phyloP scores from a whole-genome alignment of 1,284 basidiomycete genomes.

The Rhodotorula sp. region DNA sequence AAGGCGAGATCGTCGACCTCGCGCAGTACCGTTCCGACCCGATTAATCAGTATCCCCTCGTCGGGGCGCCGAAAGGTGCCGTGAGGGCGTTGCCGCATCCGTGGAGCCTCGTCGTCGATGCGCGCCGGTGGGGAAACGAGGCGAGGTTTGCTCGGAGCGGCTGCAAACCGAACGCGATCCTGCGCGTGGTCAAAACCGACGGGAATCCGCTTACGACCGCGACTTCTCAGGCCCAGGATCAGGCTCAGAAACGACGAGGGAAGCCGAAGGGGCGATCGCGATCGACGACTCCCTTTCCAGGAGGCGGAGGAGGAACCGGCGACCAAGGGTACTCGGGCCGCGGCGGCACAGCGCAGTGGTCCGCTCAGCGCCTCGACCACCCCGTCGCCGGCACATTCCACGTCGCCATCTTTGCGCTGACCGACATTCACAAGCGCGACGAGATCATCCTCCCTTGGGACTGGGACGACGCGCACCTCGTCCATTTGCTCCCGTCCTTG shows the following conservation, averaged over 20 bases:
- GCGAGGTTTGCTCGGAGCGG: constrained; percentile 75
- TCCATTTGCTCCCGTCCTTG: constrained; percentile 67
- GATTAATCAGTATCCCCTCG: constrained; percentile 56
- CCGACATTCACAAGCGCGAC: constrained; percentile 73
- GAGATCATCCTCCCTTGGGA: constrained; percentile 93
- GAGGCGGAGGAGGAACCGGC: neutral
- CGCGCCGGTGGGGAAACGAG: constrained; percentile 71
- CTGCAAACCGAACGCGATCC: constrained; percentile 83
- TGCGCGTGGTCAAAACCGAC: constrained; percentile 69
- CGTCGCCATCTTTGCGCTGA: constrained; percentile 80
- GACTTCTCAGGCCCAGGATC: neutral
- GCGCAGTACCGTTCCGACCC: constrained; percentile 51
- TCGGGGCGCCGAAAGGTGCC: constrained; percentile 60
- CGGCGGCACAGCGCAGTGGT: constrained; percentile 12
- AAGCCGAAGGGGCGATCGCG: neutral
- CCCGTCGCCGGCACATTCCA: constrained; percentile 55
- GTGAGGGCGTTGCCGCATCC: constrained; percentile 80
- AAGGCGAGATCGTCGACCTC: constrained; percentile 49
- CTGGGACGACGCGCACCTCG: constrained; percentile 88
- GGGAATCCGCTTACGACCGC: neutral
- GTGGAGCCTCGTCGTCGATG: constrained; percentile 76
- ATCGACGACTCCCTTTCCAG: neutral
- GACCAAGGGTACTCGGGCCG: too few relatives aligned
- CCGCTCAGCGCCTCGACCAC: constrained; percentile 35
- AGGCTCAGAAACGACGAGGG: constrained; percentile 4